Evolutionary conservation across 768 basidiomycete species (phyloP).

Genomic region (Mycena sanguinolenta): DNA sequence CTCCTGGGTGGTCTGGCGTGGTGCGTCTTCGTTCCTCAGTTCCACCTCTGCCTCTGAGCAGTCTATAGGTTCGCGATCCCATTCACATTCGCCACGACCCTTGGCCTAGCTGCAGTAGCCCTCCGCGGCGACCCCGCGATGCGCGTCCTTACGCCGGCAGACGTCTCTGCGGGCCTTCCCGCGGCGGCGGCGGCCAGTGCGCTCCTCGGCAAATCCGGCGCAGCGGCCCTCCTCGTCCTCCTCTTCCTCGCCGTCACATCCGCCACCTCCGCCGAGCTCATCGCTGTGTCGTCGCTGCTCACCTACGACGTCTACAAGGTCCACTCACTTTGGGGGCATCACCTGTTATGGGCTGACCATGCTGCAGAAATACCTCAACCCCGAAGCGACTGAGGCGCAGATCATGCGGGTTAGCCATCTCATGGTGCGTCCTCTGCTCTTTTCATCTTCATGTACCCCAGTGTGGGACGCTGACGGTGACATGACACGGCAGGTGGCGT

Average conservation of each 20-base stretch:
- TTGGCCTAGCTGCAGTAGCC: constrained; percentile 91
- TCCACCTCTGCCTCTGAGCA: neutral
- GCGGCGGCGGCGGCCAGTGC: constrained; percentile 88
- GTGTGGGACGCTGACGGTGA: neutral
- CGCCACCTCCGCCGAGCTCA: constrained; percentile 90
- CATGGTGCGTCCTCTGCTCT: constrained; percentile 56
- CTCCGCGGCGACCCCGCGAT: constrained; percentile 72
- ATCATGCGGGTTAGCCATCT: constrained; percentile 77
- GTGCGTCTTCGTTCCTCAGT: constrained; percentile 50
- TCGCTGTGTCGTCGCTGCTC: constrained; percentile 87
- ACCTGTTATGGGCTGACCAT: neutral
- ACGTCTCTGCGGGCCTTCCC: constrained; percentile 91
- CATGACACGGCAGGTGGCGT: constrained; percentile 60
- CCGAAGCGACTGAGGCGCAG: constrained; percentile 80
- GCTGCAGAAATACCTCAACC: constrained; percentile 83
- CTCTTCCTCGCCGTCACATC: constrained; percentile 91
- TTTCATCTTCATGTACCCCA: neutral
- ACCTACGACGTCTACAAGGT: constrained; percentile 92
- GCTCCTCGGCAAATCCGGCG: constrained; percentile 84
- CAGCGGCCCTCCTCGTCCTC: constrained; percentile 81
- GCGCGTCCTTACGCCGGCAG: constrained; percentile 62
- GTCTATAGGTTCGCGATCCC: constrained; percentile 83
- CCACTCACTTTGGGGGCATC: neutral
- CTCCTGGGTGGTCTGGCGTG: constrained; percentile 91
- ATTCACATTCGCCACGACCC: constrained; percentile 86